phyloP scores from a whole-genome alignment of 2,329 filamentous ascomycete genomes.

The Mycosphaerella sp. region DNA sequence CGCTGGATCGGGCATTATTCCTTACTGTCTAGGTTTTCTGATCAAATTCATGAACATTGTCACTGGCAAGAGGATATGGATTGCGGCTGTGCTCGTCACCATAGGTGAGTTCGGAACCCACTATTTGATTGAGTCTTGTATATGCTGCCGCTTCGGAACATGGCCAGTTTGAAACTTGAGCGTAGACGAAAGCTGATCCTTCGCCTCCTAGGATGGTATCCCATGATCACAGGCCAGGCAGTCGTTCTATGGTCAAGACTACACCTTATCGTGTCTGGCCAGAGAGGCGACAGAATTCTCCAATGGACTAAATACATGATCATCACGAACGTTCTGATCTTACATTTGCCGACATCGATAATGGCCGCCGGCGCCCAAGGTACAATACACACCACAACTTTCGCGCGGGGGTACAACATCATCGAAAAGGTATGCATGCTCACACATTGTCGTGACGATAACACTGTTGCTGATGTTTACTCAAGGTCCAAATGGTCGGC shows the following conservation, averaged over 20 bases:
- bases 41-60: conserved; percentile 40
- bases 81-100: conserved; percentile 28
- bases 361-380: conserved; percentile 51
- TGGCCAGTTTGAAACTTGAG: too few species aligned
- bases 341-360: conserved; percentile 51
- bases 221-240: conserved; percentile 48
- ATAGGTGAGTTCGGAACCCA: conserved; percentile 51
- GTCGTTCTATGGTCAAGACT: conserved; percentile 56
- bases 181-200: neutral
- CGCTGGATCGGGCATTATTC: conserved; percentile 41
- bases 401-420: conserved; percentile 37
- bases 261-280: conserved; percentile 47
- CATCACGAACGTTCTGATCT: conserved; percentile 47
- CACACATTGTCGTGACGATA: too few species aligned
- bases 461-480: neutral
- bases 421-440: conserved; percentile 37
- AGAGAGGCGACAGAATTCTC: conserved; percentile 44
- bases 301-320: conserved; percentile 53
- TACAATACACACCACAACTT: conserved; percentile 22
- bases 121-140: neutral
- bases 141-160: neutral
- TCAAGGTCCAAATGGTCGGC: conserved; percentile 35
- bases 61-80: conserved; percentile 27
- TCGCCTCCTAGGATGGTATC: conserved; percentile 39
- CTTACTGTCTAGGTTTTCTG: conserved; percentile 45